Evolutionary conservation across 2,329 filamentous ascomycete genomes (phyloP), one percentile per base, ranked within the genome.

Genomic region (Verticillium zaregamsianum): DNA sequence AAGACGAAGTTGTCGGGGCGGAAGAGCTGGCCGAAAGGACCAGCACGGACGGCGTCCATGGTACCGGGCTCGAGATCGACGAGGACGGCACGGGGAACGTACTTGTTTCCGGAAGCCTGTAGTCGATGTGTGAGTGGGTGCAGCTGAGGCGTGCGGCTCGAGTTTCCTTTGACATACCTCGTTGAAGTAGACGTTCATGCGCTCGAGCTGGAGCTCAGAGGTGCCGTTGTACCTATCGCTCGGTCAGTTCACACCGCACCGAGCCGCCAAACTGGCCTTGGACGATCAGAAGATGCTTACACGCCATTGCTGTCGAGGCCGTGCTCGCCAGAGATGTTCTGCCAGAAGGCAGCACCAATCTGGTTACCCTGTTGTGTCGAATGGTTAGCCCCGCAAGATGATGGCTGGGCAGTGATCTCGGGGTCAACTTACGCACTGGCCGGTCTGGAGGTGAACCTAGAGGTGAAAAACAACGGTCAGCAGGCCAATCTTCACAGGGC

Each of bases 341-440:
- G 90, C 90, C 95, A 99, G 88, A 99, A 99, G 83, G 95, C 95
- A 86, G 95, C 95, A 94, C 95, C 95, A 73, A 98, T 97, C 92
- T 99, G 95, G 91, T 99, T 99, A 88, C 95, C 95, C 94, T 97
- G 74, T 72, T 28, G 61, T 52, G 32, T 31, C 66, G 65, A 72
- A 68, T 59, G 67, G 74, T 83, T 71, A 81, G 77, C 70, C 64
- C 62, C 67, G 63, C 65, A 65, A 35, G 14, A 8, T 55, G 12
- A 55, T 39, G 33, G 31, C 31, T 20, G 12, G 45, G 45, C 45
- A 49, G 49, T 52, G 49, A 52, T 39, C 33, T 57, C n/a, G 54
- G 40, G 31, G 58, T 56, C 61, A 58, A 84, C 82, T 82, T 82
- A 97, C 94, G 86, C 95, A 98, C 89, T 99, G 95, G 82, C 95